Base-by-base conservation (phyloP, 352 stramenopile species). In the Globisporangium cederbergense region DNA sequence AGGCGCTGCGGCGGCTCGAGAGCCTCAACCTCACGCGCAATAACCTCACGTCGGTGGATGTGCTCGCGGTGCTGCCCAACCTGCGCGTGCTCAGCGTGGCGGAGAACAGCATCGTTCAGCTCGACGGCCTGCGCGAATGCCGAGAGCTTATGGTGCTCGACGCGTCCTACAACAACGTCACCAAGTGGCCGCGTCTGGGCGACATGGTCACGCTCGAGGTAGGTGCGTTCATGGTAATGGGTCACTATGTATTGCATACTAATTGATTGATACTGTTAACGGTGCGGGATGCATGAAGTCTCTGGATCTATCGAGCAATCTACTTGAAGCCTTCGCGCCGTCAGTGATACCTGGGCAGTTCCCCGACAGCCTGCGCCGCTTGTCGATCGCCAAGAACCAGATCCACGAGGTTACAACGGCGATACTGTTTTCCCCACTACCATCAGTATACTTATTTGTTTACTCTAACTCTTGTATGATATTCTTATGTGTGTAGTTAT, bases 301-400 rank as follows among this genome's bases (percentile, higher is more conserved):
- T 10, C 58, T 91, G 7, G 79, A 89, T 58, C 62, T 91, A 25
- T 89, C 79, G 9, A 79, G 79, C 64, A 91, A 91, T 50, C 62
- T 78, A 45, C 71, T 91, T 2, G 65, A 71, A 25, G 60, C 70
- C 0, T 79, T 86, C 32, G 64, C 73, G 14, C 65, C 76, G 0
- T 68, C 65, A 0, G 25, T 58, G 2, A 71, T 68, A 7, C 28
- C 54, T 8, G 65, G 58, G 1, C 40, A 83, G 13, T 86, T 91
- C 22, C 79, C 79, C 14, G 45, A 61, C 0, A 70, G 34, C 13
- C 65, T 91, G 32, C 75, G 71, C 10, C 72, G 75, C 40, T 65
- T 91, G 4, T 75, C 77, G 7, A 73, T 89, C 22, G 70, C 72
- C 4, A 80, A 81, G 55, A 91, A 91, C 64, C 71, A 85, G 62